A percentile compares a stretch with the other conserved stretches of the same genome.
These are phyloP conservation scores for Backusella morwellensis DNA, from an alignment of 192 early-diverging fungal species.

Conservation along the genomic window DNA sequence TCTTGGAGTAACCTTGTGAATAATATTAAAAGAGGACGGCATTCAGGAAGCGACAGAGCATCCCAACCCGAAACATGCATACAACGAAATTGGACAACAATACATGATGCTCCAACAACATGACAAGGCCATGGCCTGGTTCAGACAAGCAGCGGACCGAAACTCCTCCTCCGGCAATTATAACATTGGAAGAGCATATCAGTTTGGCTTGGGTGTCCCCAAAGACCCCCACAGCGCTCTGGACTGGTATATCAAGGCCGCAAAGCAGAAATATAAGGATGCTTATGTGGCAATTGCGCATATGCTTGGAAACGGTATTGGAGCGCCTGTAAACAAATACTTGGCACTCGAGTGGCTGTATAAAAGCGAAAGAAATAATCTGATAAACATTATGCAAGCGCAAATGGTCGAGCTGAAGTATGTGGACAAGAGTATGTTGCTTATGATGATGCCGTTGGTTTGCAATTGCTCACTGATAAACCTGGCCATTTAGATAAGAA, in stretches of 20 bases:
- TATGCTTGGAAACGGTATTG: background rate
- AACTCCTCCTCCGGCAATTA: background rate
- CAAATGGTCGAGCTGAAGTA: background rate
- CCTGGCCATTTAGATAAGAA: background rate
- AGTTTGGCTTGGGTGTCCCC: background rate
- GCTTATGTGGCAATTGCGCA: background rate
- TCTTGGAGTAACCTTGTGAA: background rate
- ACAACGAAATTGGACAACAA: background rate
- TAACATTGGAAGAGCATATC: background rate
- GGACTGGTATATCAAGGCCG: background rate
- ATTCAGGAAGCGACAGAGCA: background rate
- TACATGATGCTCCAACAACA: background rate
- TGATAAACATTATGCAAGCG: background rate
- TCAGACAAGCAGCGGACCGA: background rate
- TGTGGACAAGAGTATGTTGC: background rate
- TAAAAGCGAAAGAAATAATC: background rate
- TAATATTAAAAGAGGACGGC: background rate
- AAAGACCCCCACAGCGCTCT: background rate
- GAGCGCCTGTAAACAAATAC: background rate
- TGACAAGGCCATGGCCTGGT: background rate
- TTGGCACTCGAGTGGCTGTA: background rate
- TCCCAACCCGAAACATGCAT: background rate
- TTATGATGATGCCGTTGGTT: background rate
- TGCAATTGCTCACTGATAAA: background rate
- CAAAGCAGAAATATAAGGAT: background rate